Percentiles rank a stretch among this genome's conserved stretches.
phyloP scores from a whole-genome alignment of 1,284 basidiomycete genomes.

The Ceratobasidium sp. region DNA sequence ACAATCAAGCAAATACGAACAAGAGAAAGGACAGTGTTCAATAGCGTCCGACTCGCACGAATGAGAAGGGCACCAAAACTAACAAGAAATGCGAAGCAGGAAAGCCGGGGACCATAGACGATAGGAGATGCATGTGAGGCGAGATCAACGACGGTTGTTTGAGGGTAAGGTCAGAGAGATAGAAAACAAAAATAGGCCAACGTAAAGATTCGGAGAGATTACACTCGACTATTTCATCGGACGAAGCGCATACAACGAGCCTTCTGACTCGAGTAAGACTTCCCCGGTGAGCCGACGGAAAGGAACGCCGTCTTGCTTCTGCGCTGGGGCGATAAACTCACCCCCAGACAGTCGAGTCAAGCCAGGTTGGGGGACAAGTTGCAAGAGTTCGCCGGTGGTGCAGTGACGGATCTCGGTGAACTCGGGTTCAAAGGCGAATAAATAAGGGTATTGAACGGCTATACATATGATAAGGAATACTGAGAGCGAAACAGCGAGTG shows the following conservation, averaged over 20 bases:
- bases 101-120: background rate
- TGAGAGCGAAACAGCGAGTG: background rate
- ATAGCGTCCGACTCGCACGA: constrained; percentile 9
- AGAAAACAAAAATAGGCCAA: background rate
- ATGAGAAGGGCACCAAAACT: background rate
- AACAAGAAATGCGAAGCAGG: background rate
- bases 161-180: background rate
- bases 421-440: constrained; percentile 35
- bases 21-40: constrained; percentile 25
- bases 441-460: constrained; percentile 38
- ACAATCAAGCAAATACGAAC: constrained; percentile 6
- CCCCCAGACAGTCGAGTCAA: constrained; percentile 4
- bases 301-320: constrained; percentile 29
- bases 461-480: background rate
- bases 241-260: constrained; percentile 34
- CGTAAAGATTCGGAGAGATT: background rate
- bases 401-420: constrained; percentile 36
- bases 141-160: background rate
- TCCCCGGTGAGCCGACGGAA: constrained; percentile 18
- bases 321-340: constrained; percentile 31
- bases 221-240: background rate
- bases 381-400: constrained; percentile 30
- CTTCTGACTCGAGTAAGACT: constrained; percentile 24
- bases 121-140: constrained; percentile 2
- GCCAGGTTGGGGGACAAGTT: constrained; percentile 23